A percentile compares a stretch with the other conserved stretches of the same genome.
Evolutionary conservation across 2,329 filamentous ascomycete genomes (phyloP).

Genomic region (Colletotrichum sp.): DNA sequence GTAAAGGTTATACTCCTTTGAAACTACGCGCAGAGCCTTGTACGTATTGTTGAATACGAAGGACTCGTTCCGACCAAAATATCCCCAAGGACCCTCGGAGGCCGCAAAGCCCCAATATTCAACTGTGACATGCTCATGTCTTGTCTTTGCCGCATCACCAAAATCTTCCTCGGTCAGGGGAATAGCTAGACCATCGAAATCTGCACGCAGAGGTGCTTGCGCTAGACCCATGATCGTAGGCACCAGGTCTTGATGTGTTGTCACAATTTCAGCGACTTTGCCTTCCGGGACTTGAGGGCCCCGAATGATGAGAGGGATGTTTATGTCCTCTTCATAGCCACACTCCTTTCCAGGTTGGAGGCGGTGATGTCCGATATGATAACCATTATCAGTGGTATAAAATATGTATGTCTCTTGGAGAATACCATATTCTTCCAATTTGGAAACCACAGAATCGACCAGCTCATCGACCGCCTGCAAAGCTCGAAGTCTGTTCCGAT

Average conservation of each 20-base stretch:
- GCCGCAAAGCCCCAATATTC: conserved; percentile 53
- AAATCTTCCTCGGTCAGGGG: conserved; percentile 31
- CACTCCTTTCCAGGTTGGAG: conserved; percentile 55
- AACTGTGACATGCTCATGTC: conserved; percentile 55
- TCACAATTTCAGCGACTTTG: conserved; percentile 39
- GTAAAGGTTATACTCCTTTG: conserved; percentile 53
- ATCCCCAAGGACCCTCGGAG: conserved; percentile 28
- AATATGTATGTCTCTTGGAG: conserved; percentile 54
- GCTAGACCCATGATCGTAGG: conserved; percentile 54
- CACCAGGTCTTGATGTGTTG: conserved; percentile 58
- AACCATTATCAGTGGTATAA: conserved; percentile 58
- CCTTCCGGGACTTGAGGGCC: conserved; percentile 49
- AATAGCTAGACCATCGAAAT: conserved; percentile 57
- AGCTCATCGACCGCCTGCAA: conserved; percentile 41
- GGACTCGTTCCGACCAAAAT: conserved; percentile 19
- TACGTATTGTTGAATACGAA: conserved; percentile 51
- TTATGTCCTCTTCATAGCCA: conserved; percentile 55
- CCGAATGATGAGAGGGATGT: conserved; percentile 53
- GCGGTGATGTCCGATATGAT: conserved; percentile 57
- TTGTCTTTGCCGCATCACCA: conserved; percentile 20
- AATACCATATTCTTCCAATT: conserved; percentile 31
- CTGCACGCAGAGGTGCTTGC: conserved; percentile 35
- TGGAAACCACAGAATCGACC: conserved; percentile 39
- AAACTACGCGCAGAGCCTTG: conserved; percentile 53
- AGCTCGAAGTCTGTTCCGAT: conserved; percentile 43